Conservation (phyloP, 306 rosid species). For the Rubus parviflorus region DNA sequence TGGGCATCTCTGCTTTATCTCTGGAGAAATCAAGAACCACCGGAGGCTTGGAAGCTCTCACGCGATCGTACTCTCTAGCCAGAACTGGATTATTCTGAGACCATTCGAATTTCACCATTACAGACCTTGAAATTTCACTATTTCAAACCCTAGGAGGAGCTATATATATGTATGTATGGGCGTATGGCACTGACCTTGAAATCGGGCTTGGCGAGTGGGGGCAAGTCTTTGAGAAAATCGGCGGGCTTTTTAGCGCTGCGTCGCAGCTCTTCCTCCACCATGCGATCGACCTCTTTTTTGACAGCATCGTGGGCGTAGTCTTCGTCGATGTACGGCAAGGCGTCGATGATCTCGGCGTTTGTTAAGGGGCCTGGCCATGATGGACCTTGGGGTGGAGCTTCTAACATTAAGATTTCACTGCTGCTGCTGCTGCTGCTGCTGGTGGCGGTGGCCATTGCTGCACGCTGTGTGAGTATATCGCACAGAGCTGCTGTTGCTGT, state of each 20-base stretch:
- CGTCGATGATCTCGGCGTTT: slow-evolving; percentile 73
- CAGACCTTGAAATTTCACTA: too few relatives aligned
- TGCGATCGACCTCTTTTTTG: slow-evolving; percentile 79
- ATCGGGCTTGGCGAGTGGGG: slow-evolving; percentile 70
- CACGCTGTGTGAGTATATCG: not conserved
- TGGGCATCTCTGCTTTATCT: slow-evolving; percentile 67
- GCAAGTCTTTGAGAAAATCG: slow-evolving; percentile 88
- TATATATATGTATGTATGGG: not conserved
- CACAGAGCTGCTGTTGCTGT: not conserved
- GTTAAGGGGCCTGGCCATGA: slow-evolving; percentile 39
- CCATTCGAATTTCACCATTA: slow-evolving; percentile 4
- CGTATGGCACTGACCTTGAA: slow-evolving; percentile 46
- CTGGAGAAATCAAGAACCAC: slow-evolving; percentile 65
- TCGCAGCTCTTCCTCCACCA: slow-evolving; percentile 92
- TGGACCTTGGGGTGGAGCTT: slow-evolving; percentile 57
- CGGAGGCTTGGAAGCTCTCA: slow-evolving; percentile 86
- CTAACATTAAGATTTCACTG: slow-evolving; percentile 66
- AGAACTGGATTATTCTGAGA: slow-evolving; percentile 78
- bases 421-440: slow-evolving; percentile 21
- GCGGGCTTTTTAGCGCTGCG: slow-evolving; percentile 81
- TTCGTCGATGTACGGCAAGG: slow-evolving; percentile 90
- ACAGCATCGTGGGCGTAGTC: slow-evolving; percentile 73
- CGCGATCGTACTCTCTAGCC: slow-evolving; percentile 91
- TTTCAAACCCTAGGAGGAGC: slow-evolving; percentile 7
- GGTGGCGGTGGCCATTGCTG: slow-evolving; percentile 41